phyloP scores from a whole-genome alignment of 2,329 filamentous ascomycete species.

The Diplodia sapinea region DNA sequence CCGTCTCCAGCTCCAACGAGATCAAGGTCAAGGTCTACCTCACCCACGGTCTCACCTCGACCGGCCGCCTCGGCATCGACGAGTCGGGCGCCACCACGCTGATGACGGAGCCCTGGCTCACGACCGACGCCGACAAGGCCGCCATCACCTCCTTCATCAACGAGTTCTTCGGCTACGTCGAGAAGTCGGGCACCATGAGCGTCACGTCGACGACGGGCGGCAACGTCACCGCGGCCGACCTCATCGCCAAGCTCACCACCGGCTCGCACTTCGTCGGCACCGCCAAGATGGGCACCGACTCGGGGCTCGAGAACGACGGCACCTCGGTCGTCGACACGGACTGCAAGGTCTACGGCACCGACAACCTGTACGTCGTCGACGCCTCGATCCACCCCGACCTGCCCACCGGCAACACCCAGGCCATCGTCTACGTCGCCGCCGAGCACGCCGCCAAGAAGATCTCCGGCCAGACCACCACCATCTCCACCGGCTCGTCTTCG shows the following conservation, averaged over 20 bases:
- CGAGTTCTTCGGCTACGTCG: constrained; percentile 49
- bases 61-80: constrained; percentile 41
- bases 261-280: constrained; percentile 48
- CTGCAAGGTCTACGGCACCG: constrained; percentile 62
- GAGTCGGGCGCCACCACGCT: constrained; percentile 50
- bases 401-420: constrained; percentile 70
- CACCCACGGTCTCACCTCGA: constrained; percentile 37
- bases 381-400: constrained; percentile 73
- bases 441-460: constrained; percentile 65
- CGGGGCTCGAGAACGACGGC: constrained; percentile 59
- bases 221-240: constrained; percentile 49
- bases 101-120: constrained; percentile 58
- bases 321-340: constrained; percentile 67
- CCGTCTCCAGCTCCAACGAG: constrained; percentile 45
- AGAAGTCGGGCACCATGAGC: constrained; percentile 41
- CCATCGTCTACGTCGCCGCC: constrained; percentile 67
- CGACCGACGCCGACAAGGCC: constrained; percentile 51
- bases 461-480: constrained; percentile 46
- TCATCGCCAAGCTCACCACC: constrained; percentile 38
- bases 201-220: constrained; percentile 48
- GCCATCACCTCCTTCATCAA: constrained; percentile 55
- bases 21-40: constrained; percentile 44
- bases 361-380: constrained; percentile 59
- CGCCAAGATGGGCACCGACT: constrained; percentile 59
- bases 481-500: constrained; percentile 26